Evolutionary conservation across 164 flowering plant genomes (phyloP), one percentile per base, ranked within the genome.

Genomic region (Stephania yunnanensis): DNA sequence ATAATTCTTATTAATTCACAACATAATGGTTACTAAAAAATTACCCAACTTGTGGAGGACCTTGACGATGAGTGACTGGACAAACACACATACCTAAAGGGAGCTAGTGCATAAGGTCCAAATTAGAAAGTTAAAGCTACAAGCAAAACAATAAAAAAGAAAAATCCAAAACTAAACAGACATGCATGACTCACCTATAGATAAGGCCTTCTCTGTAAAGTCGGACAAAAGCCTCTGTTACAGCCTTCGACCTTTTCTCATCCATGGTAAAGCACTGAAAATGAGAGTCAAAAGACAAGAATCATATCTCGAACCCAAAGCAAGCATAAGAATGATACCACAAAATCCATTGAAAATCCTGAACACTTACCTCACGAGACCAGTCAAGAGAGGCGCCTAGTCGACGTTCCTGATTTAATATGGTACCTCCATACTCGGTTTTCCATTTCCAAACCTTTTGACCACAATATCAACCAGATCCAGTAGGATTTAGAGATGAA

Each of bases 361-460:
- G 64, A 75, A 69, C 69, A 9, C 75, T 75, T 79, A 96, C 98
- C 95, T 96, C 97, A 68, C 98, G 98, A 5, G 99, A 88, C 99
- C 99, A 96, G 81, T 96, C 99, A 77, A 94, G 91, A 80, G 99
- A 91, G n/a, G 92, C 92, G 77, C 97, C 99, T 71, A 96, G 72
- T 15, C 97, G 85, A 5, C 98, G 90, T 70, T 80, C 87, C 80
- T 94, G 99, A 77, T 81, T 80, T 70, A 96, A 79, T 70, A 96
- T 96, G 31, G 90, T 89, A 63, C 97, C 91, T 46, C 98, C 99
- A 82, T 91, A 85, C 77, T 91, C 85, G 69, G 89, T 77, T 84
- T 94, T 96, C 99, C 99, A 96, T 10, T 89, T 86, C 99, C 99
- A 96, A 7, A 96, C 99, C 99, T 95, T 78, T 71, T 22, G 44